Evolutionary conservation across 2,329 filamentous ascomycete genomes (phyloP).

Genomic region (Byssothecium circinans): DNA sequence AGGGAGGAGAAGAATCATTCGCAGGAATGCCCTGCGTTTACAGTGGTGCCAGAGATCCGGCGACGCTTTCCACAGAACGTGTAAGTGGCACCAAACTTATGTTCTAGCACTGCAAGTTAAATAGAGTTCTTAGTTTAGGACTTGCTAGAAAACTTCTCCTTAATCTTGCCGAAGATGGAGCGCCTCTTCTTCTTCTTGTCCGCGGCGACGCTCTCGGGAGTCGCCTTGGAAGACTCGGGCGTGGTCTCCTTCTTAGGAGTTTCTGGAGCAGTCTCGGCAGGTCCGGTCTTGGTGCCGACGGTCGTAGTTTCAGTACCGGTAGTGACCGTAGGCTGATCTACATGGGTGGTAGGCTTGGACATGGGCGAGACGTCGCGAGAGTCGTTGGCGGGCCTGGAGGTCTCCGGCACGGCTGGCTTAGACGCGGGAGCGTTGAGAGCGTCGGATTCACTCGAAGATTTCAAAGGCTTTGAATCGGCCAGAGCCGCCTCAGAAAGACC

Average conservation of each 20-base stretch:
- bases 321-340: constrained; percentile 46
- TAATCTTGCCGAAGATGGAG: constrained; percentile 52
- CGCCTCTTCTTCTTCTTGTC: constrained; percentile 53
- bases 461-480: constrained; percentile 31
- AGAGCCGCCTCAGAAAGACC: constrained; percentile 29
- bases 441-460: constrained; percentile 34
- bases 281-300: constrained; percentile 26
- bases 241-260: constrained; percentile 33
- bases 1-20: constrained; percentile 14
- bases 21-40: constrained; percentile 9
- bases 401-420: constrained; percentile 27
- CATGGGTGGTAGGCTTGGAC: constrained; percentile 42
- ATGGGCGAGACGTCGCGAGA: constrained; percentile 48
- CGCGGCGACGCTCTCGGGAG: constrained; percentile 43
- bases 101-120: neutral
- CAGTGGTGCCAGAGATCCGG: too few species aligned
- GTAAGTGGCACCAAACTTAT: too few species aligned
- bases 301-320: constrained; percentile 43
- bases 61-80: too few species aligned
- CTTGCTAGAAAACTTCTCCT: constrained; percentile 49
- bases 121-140: constrained; percentile 17
- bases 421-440: constrained; percentile 45
- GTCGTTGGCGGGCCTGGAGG: constrained; percentile 26
- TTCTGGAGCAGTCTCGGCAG: constrained; percentile 23
- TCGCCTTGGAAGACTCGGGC: constrained; percentile 38